Evolutionary conservation across 75 land plant species (phyloP), one percentile per base, ranked within the genome.

Genomic region (Cupressus sempervirens): DNA sequence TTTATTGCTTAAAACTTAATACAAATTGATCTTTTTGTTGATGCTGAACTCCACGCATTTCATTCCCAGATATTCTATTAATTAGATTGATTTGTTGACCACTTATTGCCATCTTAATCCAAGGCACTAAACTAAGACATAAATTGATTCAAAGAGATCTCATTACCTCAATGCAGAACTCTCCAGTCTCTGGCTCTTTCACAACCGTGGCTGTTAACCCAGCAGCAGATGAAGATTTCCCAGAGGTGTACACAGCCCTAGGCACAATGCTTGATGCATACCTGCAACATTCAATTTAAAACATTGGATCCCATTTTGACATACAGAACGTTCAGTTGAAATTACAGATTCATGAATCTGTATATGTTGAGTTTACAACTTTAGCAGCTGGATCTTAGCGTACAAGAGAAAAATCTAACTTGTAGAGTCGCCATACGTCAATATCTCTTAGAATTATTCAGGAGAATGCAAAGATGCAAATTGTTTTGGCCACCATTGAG

Each of bases 161-260:
- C 2, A 38, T 1, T 38, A 98, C 99, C 99, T 98, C 99, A 81
- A 98, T 98, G 85, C 99, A 98, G 87, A 96, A 96, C 82, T 98
- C 99, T 32, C 99, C 99, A 41, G 99, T 98, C 72, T 98, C 99
- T 82, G 99, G 99, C 83, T 98, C 99, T 89, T 96, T 98, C 70
- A 96, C 99, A 45, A 98, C 99, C 73, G 95, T 94, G 56, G 99
- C 99, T 35, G 99, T 98, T 85, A 98, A 89, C 8, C 99, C 99
- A 81, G 99, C 99, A 84, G 99, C 99, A 81, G 99, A 98, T 30
- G 93, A 92, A 14, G 99, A 95, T 83, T 96, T 96, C 67, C 99
- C 99, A 81, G 99, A 96, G 84, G 99, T 98, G 87, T 98, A 98
- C 12, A 98, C 97, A 80, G 99, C 92, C 76, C 99, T 88, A 53